Evolutionary conservation across 257 asterid species (phyloP), one percentile per base, ranked within the genome.

Genomic region (Ajuga chamaepitys): DNA sequence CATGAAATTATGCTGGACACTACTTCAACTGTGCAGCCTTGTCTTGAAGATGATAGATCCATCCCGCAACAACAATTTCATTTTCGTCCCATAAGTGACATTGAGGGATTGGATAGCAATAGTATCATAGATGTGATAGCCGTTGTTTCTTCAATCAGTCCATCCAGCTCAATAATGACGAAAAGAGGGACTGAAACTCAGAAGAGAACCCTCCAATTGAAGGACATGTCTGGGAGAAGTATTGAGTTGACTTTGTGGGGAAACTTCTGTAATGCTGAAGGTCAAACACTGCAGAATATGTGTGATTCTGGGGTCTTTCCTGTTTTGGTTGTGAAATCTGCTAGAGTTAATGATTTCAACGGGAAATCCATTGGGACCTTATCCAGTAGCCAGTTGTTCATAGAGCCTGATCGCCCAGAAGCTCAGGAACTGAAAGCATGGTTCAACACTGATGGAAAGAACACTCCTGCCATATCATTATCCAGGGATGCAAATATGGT

Each of bases 171-270:
- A 8, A 80, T 93, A 56, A 87, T 84, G 94, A 81, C 89, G 50
- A 93, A 89, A 87, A 88, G 78, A 59, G 95, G 94, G 16, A 86
- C 81, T 18, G 96, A 84, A 83, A 82, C 85, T 75, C 96, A 74
- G 75, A 89, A 82, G 72, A 88, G 97, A 79, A 21, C 81, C 26
- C 87, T 93, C 77, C 96, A 89, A 58, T 77, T 93, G 70, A 93
- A 84, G 81, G 99, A 93, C 66, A 80, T 78, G 84, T 93, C 99
- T 50, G 97, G 99, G 32, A 82, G 81, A 79, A 89, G 99, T 58
- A 91, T 93, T 56, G 99, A 93, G 79, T 67, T 93, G 69, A 87
- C 97, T 74, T 25, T 93, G 75, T 93, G 99, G 99, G 99, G 92
- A 57, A 85, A 77, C 70, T 93, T 87, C 64, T 84, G 94, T 81